Conservation (phyloP, 441 rosid genomes). For the Cnidoscolus chayamansa region DNA sequence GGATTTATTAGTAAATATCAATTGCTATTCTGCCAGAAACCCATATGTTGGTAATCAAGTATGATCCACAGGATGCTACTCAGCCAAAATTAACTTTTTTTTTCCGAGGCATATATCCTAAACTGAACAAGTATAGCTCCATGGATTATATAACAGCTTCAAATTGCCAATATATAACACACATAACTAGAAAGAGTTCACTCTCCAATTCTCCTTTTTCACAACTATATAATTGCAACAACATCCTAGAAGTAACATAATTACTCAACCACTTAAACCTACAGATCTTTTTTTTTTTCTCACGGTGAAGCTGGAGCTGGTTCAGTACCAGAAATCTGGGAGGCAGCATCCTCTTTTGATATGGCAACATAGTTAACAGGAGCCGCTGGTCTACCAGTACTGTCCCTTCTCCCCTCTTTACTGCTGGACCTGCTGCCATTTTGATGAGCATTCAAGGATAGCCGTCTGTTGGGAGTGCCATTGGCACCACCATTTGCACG, state of each 20-base stretch:
- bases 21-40: background rate
- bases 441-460: constrained; percentile 71
- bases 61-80: background rate
- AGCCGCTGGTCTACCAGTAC: constrained; percentile 49
- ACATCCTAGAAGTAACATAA: constrained; percentile 31
- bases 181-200: constrained; percentile 32
- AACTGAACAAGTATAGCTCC: background rate
- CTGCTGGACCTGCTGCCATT: constrained; percentile 63
- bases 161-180: constrained; percentile 24
- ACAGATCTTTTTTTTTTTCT: constrained; percentile 27
- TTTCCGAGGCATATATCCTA: background rate
- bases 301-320: constrained; percentile 63
- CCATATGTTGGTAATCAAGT: background rate
- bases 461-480: constrained; percentile 76
- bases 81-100: too few relatives aligned
- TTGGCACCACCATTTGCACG: constrained; percentile 67
- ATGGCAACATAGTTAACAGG: constrained; percentile 73
- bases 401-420: constrained; percentile 79
- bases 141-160: constrained; percentile 23
- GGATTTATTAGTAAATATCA: background rate
- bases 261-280: constrained; percentile 28
- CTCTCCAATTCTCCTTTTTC: constrained; percentile 32
- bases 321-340: constrained; percentile 67
- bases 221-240: constrained; percentile 35
- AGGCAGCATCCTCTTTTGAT: constrained; percentile 75